Base-by-base conservation (phyloP, 495 filamentous ascomycete genomes). In the Massariosphaeria phaeospora region DNA sequence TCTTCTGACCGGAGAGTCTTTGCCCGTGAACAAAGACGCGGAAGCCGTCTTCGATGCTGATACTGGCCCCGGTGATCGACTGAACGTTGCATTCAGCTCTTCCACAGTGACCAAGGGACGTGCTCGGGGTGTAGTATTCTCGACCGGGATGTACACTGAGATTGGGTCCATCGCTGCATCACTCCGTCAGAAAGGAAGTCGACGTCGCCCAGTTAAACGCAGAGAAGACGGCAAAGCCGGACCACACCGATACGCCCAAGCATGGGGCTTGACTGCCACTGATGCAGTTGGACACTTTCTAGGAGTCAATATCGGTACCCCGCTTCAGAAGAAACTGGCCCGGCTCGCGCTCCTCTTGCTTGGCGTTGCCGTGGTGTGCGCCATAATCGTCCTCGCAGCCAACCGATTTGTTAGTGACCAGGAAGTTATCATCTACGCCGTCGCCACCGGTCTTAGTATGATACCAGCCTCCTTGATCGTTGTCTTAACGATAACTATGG, bases 381-480 rank as follows among this genome's bases (percentile, higher is more conserved):
- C 84, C 11, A 76, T 89, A 52, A 81, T 88, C 44, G 84, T 88
- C 31, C 77, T 84, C 47, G 82, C 73, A 0, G 79, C 79, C 9
- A 85, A 84, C 55, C 66, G 76, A 23, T 86, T 82, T 70, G 69
- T 74, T 31, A 73, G 76, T 48, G 72, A 77, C 27, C 77, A 76
- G 31, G 82, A 86, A 50, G 82, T 85, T 44, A 81, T 88, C 54
- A 81, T 88, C 61, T 88, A 88, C 68, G 79, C 78, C 47, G 81
- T 81, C 33, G 68, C 67, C 5, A 70, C 68, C 11, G 66, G 65
- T 43, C 59, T 69, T 26, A 58, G 46, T 31, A 70, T 88, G 76
- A 86, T 89, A 61, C 85, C 85, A 3, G 85, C 85, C 47, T 84
- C 82, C 53, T 73, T 89, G 44, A 83, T 88, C 31, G 85, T 86